A percentile compares a stretch with the other conserved stretches of the same genome.
These are phyloP conservation scores for Pythium coloratum DNA, from an alignment of 352 stramenopile genomes.

Conservation along the genomic window DNA sequence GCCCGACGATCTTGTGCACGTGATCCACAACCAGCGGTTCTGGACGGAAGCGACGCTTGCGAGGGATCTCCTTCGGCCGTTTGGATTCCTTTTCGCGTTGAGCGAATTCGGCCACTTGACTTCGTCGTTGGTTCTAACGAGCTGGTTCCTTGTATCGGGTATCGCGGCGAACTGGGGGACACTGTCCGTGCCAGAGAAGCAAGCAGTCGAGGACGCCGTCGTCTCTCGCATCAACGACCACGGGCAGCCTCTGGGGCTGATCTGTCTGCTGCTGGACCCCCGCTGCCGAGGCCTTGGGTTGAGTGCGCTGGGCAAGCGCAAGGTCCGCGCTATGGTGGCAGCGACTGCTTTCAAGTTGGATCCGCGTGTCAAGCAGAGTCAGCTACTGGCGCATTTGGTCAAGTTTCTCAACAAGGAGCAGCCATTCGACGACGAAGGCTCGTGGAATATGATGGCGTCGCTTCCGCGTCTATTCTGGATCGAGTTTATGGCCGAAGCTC, in stretches of 20 bases:
- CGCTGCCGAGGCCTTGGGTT: conserved; percentile 35
- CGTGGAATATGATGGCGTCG: conserved; percentile 41
- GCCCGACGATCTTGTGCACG: not conserved
- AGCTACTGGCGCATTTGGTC: conserved; percentile 37
- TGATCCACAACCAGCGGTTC: conserved; percentile 26
- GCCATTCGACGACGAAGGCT: conserved; percentile 44
- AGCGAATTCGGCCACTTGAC: conserved; percentile 30
- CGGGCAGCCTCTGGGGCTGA: conserved; percentile 28
- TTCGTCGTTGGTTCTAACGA: conserved; percentile 34
- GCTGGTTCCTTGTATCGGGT: conserved; percentile 30
- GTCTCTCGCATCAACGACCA: conserved; percentile 26
- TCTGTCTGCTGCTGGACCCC: conserved; percentile 41
- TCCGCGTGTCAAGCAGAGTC: conserved; percentile 18
- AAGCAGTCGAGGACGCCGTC: conserved; percentile 22
- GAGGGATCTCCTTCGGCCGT: conserved; percentile 26
- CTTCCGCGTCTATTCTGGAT: conserved; percentile 50
- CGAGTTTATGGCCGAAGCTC: conserved; percentile 35
- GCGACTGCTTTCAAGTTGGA: conserved; percentile 22
- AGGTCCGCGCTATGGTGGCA: conserved; percentile 27
- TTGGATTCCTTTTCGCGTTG: conserved; percentile 30
- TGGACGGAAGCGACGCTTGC: conserved; percentile 25
- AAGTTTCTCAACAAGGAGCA: conserved; percentile 38
- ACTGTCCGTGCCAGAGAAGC: conserved; percentile 26
- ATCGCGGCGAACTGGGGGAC: conserved; percentile 14
- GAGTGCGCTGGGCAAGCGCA: conserved; percentile 34